These are phyloP conservation scores for Cercospora citrullina DNA, from an alignment of 2,329 filamentous ascomycete genomes.

Conservation along the genomic window DNA sequence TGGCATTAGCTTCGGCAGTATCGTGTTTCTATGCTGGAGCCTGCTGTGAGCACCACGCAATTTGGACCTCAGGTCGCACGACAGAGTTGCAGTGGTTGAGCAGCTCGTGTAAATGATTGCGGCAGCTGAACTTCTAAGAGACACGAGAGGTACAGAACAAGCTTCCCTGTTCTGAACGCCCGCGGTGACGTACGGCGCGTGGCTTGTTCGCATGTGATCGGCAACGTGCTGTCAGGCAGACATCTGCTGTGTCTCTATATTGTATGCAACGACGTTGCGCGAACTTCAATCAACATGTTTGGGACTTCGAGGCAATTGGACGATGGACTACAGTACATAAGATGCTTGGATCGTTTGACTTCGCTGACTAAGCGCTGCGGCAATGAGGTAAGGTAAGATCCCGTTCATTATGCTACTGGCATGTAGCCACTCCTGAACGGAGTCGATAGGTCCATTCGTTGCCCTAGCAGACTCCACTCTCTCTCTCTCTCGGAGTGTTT, in stretches of 20 bases:
- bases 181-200: conserved; percentile 3
- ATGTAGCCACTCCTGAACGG: neutral
- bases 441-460: neutral
- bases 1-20: conserved; percentile 1
- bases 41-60: neutral
- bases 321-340: neutral
- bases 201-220: conserved; percentile 1
- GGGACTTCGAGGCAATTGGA: neutral
- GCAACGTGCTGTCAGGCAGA: neutral
- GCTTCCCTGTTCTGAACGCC: conserved; percentile 8
- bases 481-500: neutral
- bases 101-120: neutral
- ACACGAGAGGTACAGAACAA: neutral
- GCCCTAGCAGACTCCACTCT: neutral
- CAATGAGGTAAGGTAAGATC: neutral
- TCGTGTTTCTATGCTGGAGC: neutral
- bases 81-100: neutral
- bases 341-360: neutral
- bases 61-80: neutral
- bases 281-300: neutral
- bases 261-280: neutral
- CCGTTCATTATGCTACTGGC: neutral
- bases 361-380: neutral
- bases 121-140: neutral
- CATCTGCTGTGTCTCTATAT: neutral